phyloP scores from a whole-genome alignment of 2,329 filamentous ascomycete genomes.

The Chaetomium sp. region DNA sequence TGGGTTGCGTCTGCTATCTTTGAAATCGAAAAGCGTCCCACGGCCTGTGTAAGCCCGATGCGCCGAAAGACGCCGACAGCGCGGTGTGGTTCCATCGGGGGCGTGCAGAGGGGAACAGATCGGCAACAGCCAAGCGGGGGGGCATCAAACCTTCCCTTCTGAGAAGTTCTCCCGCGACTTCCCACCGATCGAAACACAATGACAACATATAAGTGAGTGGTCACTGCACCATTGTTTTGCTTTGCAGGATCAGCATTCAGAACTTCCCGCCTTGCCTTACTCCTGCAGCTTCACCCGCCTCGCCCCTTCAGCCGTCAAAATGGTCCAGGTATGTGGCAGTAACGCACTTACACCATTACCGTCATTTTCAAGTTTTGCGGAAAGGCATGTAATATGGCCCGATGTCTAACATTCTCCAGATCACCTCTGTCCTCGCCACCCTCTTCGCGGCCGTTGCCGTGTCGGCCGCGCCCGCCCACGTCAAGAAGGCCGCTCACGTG shows the following conservation, averaged over 20 bases:
- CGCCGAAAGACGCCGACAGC: background rate
- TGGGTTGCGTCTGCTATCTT: no score
- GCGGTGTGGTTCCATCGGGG: background rate
- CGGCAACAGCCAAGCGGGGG: background rate
- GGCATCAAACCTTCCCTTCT: constrained; percentile 8
- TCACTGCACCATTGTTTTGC: no score
- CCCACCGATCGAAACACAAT: background rate
- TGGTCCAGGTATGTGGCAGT: constrained; percentile 11
- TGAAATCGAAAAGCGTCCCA: background rate
- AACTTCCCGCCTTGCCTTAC: background rate
- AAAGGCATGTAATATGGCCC: background rate
- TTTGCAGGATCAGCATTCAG: background rate
- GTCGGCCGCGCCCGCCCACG: constrained; percentile 17
- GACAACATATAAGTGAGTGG: background rate
- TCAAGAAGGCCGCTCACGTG: constrained; percentile 10
- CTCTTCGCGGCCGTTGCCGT: constrained; percentile 14
- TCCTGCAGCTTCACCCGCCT: background rate
- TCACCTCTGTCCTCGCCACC: constrained; percentile 16
- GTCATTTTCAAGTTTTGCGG: background rate
- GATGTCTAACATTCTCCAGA: constrained; percentile 1
- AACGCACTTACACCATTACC: background rate
- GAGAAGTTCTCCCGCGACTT: background rate
- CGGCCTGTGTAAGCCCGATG: background rate
- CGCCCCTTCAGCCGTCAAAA: background rate
- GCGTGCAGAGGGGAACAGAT: background rate